These are phyloP conservation scores for Chaetothyriales sp. DNA, from an alignment of 2,329 filamentous ascomycete genomes.

Conservation along the genomic window DNA sequence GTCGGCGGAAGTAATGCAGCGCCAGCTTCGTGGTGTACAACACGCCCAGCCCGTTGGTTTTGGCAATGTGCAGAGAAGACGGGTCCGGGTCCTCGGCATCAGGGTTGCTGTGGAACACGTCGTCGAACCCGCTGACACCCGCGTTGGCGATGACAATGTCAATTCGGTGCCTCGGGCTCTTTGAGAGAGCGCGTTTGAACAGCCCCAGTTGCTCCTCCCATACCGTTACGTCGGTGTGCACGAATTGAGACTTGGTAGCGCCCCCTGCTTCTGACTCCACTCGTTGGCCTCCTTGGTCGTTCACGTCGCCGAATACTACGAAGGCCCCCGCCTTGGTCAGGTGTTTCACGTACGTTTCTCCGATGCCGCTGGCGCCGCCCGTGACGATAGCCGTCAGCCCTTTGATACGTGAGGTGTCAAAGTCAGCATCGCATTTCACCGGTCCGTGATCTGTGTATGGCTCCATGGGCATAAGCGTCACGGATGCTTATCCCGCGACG, in stretches of 20 bases:
- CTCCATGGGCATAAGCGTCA: conserved; percentile 6
- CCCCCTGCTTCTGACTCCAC: neutral
- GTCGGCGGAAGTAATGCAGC: conserved; percentile 31
- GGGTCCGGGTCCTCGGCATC: conserved; percentile 27
- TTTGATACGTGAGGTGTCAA: neutral
- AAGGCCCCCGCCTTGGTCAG: conserved; percentile 28
- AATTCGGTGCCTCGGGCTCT: conserved; percentile 27
- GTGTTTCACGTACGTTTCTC: conserved; percentile 24
- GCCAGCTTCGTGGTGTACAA: conserved; percentile 36
- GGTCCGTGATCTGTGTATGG: conserved; percentile 21
- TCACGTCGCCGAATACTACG: conserved; percentile 26
- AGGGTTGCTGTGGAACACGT: conserved; percentile 29
- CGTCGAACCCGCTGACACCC: conserved; percentile 29
- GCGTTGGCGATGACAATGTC: conserved; percentile 38
- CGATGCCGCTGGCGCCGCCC: conserved; percentile 24
- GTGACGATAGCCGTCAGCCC: conserved; percentile 10
- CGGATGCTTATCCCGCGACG: no score
- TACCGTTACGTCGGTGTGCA: conserved; percentile 31
- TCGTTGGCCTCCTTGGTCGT: conserved; percentile 1
- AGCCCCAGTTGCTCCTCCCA: conserved; percentile 32
- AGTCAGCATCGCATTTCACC: conserved; percentile 24
- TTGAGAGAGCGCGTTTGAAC: conserved; percentile 27
- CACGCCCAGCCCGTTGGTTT: conserved; percentile 23
- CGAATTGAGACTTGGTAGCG: conserved; percentile 15
- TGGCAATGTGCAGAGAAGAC: conserved; percentile 30